phyloP scores from a whole-genome alignment of 1,139 yeast species.

The Debaryomycetaceae sp. region DNA sequence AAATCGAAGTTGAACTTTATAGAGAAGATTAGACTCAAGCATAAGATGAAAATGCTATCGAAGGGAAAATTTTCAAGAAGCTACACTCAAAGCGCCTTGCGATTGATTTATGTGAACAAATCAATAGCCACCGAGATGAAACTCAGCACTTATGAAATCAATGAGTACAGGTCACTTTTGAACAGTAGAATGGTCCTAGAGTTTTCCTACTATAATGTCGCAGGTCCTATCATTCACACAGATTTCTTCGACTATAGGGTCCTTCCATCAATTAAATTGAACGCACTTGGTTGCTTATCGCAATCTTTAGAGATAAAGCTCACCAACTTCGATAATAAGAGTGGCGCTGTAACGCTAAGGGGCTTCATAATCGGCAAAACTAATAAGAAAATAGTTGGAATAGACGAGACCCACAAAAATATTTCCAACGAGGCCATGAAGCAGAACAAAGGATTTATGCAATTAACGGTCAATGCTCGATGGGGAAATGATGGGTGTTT shows the following conservation, averaged over 20 bases:
- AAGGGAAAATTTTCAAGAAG: constrained; percentile 23
- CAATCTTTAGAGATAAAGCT: constrained; percentile 52
- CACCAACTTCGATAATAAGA: constrained; percentile 24
- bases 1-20: constrained; percentile 10
- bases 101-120: constrained; percentile 41
- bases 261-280: constrained; percentile 17
- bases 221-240: constrained; percentile 59
- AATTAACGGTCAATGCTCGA: constrained; percentile 49
- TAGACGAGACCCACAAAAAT: constrained; percentile 20
- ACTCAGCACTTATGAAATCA: constrained; percentile 30
- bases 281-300: constrained; percentile 43
- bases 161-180: constrained; percentile 41
- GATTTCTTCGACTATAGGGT: constrained; percentile 64
- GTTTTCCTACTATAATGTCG: constrained; percentile 39
- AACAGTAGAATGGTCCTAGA: constrained; percentile 55
- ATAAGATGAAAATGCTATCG: constrained; percentile 20
- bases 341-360: constrained; percentile 55
- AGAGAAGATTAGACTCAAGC: constrained; percentile 13
- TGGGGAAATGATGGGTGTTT: constrained; percentile 78
- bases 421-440: constrained; percentile 17
- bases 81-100: constrained; percentile 14
- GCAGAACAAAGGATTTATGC: constrained; percentile 61
- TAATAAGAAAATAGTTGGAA: constrained; percentile 17
- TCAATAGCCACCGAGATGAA: constrained; percentile 10
- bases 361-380: constrained; percentile 66